Evolutionary conservation across 805 yeast species (phyloP), one percentile per base, ranked within the genome.

Genomic region (Starmera dryadoides): DNA sequence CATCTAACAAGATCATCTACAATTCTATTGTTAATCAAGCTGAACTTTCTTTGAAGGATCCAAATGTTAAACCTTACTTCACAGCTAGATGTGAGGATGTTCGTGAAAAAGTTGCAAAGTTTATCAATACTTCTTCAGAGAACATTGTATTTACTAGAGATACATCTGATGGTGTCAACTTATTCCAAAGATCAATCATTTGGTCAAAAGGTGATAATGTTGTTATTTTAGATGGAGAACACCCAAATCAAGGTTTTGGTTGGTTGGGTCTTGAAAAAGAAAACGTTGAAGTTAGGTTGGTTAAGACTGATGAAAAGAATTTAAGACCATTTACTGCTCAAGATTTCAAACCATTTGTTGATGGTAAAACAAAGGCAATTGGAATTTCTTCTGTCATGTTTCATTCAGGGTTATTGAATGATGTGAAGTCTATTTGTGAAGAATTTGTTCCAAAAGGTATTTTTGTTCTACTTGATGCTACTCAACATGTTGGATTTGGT

Each of bases 151-250:
- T 36, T 33, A 42, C 48, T 18, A 42, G 45, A 36, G 44, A 42
- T 28, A 40, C 42, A 11, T 20, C 44, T 34, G 46, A 44, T 23
- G 32, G 44, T n/a, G 34, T 43, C 14, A 42, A 43, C 21, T 34
- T 43, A 21, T 30, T 43, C 15, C 47, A 43, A 20, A 36, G 34
- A 18, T 32, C 42, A 4, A 29, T 41, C 28, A 29, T 34, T n/a
- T 41, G 39, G 30, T 16, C 15, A 4, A 28, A 38, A 22, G 47
- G 47, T 11, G 47, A 43, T 23, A 34, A 42, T 22, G 33, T 43
- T 18, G 22, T 43, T 11, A 33, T 43, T 12, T 32, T 43, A 23
- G 47, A 43, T 33, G 39, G 42, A 19, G 47, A 43, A 29, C 42
- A 41, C 39, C 47, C 42, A 31, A 44, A 43, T 18, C 42, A 43